These are phyloP conservation scores for Arabidopsis suecica DNA, from an alignment of 345 rosid species.

Conservation along the genomic window DNA sequence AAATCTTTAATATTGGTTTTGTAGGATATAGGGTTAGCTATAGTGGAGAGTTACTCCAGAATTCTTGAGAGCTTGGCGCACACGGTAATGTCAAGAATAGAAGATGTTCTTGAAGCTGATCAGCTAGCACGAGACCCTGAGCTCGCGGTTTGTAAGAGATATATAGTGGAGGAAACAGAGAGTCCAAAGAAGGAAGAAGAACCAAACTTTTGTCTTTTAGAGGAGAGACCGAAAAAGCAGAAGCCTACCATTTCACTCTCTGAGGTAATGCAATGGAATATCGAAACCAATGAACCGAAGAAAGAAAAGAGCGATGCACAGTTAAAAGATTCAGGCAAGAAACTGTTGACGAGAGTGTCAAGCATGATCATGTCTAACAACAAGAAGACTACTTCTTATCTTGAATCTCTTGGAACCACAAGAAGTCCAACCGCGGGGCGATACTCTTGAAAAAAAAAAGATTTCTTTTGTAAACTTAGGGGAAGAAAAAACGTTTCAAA, in stretches of 20 bases:
- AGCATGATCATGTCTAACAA: constrained; percentile 51
- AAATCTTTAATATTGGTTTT: not conserved
- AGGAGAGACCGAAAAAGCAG: constrained; percentile 37
- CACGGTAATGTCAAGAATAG: constrained; percentile 71
- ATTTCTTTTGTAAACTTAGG: constrained; percentile 35
- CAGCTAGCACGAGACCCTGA: constrained; percentile 54
- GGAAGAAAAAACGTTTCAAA: constrained; percentile 5
- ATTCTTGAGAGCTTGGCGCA: constrained; percentile 84
- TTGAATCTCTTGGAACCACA: constrained; percentile 65
- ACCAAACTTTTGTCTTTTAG: constrained; percentile 32
- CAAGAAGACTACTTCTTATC: constrained; percentile 58
- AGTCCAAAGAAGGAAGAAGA: constrained; percentile 32
- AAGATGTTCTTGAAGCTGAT: constrained; percentile 79
- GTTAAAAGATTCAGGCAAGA: constrained; percentile 51
- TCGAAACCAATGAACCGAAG: constrained; percentile 26
- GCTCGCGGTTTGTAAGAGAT: constrained; percentile 42
- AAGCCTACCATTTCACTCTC: constrained; percentile 45
- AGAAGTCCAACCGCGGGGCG: constrained; percentile 62
- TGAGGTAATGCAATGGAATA: constrained; percentile 77
- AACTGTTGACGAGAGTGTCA: constrained; percentile 45
- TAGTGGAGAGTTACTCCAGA: constrained; percentile 88
- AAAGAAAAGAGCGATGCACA: constrained; percentile 36
- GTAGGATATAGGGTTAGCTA: constrained; percentile 84
- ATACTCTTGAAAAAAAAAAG: constrained; percentile 10
- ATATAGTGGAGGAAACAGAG: constrained; percentile 40